These are phyloP conservation scores for Myxozyma kluyveri DNA, from an alignment of 805 yeast genomes.

Conservation along the genomic window DNA sequence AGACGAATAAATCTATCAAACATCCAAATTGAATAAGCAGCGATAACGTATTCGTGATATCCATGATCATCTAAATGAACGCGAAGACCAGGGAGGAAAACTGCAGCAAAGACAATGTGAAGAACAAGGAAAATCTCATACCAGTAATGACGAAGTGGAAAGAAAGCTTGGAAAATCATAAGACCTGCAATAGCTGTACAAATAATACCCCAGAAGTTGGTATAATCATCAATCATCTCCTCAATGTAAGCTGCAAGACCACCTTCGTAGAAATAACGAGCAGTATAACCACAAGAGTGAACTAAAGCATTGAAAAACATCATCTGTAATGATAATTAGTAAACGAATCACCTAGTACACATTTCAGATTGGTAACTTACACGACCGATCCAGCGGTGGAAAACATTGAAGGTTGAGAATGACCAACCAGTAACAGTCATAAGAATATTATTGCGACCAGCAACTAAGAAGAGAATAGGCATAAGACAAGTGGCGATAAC, in stretches of 20 bases:
- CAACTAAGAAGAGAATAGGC: conserved; percentile 61
- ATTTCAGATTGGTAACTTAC: conserved; percentile 42
- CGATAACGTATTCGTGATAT: conserved; percentile 33
- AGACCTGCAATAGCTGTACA: conserved; percentile 26
- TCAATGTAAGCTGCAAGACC: conserved; percentile 40
- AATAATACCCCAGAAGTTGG: conserved; percentile 40
- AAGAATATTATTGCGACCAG: conserved; percentile 71
- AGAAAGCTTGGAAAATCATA: conserved; percentile 6
- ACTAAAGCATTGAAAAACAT: conserved; percentile 39
- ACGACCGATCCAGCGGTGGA: conserved; percentile 56
- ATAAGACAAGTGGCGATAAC: conserved; percentile 34
- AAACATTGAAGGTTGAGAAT: conserved; percentile 58
- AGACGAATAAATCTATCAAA: conserved; percentile 62
- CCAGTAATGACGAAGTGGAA: conserved; percentile 18
- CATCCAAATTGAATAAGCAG: conserved; percentile 64
- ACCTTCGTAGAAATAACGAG: conserved; percentile 32
- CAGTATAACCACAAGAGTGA: conserved; percentile 60
- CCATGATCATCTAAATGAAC: conserved; percentile 55
- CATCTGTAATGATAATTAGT: conserved; percentile 19
- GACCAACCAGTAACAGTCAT: conserved; percentile 61
- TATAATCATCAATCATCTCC: neutral
- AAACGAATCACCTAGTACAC: conserved; percentile 29
- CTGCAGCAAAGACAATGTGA: conserved; percentile 56
- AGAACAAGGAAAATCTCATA: conserved; percentile 62
- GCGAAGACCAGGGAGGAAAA: conserved; percentile 56